Evolutionary conservation across 2,329 filamentous ascomycete species (phyloP).

Genomic region (Diplodia corticola): DNA sequence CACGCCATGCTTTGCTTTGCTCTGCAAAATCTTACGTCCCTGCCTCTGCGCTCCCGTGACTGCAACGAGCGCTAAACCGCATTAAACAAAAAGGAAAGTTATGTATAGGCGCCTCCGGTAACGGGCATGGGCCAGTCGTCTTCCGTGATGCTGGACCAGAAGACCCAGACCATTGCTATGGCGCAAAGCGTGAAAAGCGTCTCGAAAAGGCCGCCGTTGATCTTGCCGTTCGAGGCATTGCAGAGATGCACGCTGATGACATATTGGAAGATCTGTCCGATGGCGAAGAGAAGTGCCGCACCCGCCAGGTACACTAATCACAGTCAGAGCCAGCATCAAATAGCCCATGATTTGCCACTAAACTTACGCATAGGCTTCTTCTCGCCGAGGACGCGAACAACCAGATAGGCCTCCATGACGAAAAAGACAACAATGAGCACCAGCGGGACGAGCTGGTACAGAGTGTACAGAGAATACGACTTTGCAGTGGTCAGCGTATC

Average conservation of each 20-base stretch:
- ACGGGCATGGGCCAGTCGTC: constrained; percentile 83
- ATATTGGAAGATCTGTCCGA: constrained; percentile 96
- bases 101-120: constrained; percentile 42
- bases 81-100: constrained; percentile 31
- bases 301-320: constrained; percentile 67
- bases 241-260: constrained; percentile 90
- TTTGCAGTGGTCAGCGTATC: constrained; percentile 54
- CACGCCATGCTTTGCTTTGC: constrained; percentile 22
- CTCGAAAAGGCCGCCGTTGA: constrained; percentile 91
- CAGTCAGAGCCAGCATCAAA: background rate
- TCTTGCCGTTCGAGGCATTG: constrained; percentile 75
- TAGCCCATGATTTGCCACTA: background rate
- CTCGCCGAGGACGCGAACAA: constrained; percentile 84
- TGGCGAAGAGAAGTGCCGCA: constrained; percentile 79
- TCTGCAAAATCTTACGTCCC: constrained; percentile 14
- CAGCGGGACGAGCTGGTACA: constrained; percentile 88
- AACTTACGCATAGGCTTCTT: constrained; percentile 80
- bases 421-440: constrained; percentile 89
- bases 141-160: constrained; percentile 99
- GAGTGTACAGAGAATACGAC: constrained; percentile 84
- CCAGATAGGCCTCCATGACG: constrained; percentile 77
- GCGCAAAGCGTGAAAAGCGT: constrained; percentile 87
- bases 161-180: constrained; percentile 83
- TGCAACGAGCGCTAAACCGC: constrained; percentile 11
- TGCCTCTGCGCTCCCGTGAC: background rate